These are phyloP conservation scores for Phytophthora crassamura DNA, from an alignment of 352 stramenopile genomes.

Conservation along the genomic window DNA sequence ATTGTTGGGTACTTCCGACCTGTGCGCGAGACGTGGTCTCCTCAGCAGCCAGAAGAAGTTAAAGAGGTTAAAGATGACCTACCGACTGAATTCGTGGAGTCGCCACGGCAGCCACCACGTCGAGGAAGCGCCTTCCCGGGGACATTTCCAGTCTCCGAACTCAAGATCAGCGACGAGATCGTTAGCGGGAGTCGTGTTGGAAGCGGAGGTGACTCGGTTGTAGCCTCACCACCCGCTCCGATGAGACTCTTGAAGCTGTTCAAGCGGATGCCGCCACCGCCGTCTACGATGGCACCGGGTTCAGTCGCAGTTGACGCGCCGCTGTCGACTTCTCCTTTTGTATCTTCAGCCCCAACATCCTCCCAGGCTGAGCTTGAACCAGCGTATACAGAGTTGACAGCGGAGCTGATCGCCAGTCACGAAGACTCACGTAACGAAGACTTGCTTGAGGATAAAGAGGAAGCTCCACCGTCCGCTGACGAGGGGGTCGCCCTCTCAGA, in stretches of 20 bases:
- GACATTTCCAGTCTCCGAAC: neutral
- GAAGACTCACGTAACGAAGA: constrained; percentile 2
- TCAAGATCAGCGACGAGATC: constrained; percentile 2
- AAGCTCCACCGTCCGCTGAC: neutral
- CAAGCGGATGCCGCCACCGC: constrained; percentile 7
- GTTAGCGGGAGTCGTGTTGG: neutral
- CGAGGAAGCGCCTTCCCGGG: neutral
- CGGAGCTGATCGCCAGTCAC: neutral
- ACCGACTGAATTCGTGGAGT: neutral
- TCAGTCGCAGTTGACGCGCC: neutral
- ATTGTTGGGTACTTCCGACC: constrained; percentile 50
- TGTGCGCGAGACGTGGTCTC: constrained; percentile 12
- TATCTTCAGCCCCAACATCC: neutral
- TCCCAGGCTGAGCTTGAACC: neutral
- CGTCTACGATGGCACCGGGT: neutral
- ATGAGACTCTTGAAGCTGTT: constrained; percentile 28
- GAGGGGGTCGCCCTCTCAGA: neutral
- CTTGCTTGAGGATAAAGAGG: constrained; percentile 10
- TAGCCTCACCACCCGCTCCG: neutral
- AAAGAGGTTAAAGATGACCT: constrained; percentile 5
- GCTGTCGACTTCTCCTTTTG: neutral
- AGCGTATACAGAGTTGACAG: neutral
- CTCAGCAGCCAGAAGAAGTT: neutral
- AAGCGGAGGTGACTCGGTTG: neutral
- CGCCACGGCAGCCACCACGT: neutral